Base-by-base conservation (phyloP, 192 early-diverging fungal genomes). In the Coemansia sp. region DNA sequence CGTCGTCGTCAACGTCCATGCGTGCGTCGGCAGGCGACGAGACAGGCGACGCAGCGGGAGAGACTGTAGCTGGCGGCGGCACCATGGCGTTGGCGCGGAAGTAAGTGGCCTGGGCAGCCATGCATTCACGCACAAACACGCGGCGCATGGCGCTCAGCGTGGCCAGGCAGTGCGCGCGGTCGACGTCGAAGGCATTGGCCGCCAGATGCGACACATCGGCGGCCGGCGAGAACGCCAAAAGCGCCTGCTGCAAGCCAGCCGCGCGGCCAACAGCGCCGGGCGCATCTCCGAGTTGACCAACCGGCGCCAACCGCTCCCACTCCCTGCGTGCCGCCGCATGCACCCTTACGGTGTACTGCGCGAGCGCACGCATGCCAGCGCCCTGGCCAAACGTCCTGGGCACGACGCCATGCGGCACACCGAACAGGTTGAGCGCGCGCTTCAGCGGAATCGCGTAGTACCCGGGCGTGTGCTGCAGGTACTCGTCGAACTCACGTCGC, bases 141-240 rank as follows among this genome's bases (percentile, higher is more conserved):
- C 69, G 61, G 40, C 82, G 81, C 59, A 85, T 77, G n/a, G 81
- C 73, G 18, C 67, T 64, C 0, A 89, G 65, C 10, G 82, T 83
- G 9, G 69, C 63, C 33, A 86, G 57, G 25, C 85, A 68, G 25
- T 81, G 67, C 13, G 69, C 71, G 21, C 87, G 83, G 23, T 81
- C 72, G 4, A 86, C 84, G 57, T 89, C 86, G 64, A 89, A 87
- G 7, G 85, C 80, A 55, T 89, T 89, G 40, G 64, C 53, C 1
- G 65, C 76, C 38, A 84, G 57, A 0, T 66, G 62, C 30, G 65
- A 67, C 42, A 69, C 61, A 37, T 81, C 80, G 3, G 73, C 67
- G 2, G 59, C 75, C 11, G 47, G 66, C 9, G 48, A 75, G 60
- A 53, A 59, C 17, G 21, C 43, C 11, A 55, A 47, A 18, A 59